These are phyloP conservation scores for Suillus luteus DNA, from an alignment of 768 basidiomycete genomes.

Conservation along the genomic window DNA sequence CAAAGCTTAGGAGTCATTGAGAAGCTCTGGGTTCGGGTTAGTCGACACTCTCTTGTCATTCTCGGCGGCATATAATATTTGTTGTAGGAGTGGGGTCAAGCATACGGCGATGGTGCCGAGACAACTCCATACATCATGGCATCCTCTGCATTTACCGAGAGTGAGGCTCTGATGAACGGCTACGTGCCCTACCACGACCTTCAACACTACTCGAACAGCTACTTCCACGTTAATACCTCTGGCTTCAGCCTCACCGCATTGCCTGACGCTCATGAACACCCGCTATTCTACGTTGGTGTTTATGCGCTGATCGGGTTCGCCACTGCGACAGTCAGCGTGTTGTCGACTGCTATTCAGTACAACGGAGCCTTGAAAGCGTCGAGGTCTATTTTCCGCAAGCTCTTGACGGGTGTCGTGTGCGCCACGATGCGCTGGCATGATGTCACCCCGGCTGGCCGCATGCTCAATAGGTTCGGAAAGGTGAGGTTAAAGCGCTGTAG, in stretches of 20 bases:
- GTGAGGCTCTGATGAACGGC: constrained; percentile 31
- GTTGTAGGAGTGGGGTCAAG: constrained; percentile 31
- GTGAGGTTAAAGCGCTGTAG: constrained; percentile 28
- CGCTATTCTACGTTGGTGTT: constrained; percentile 70
- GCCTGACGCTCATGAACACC: constrained; percentile 58
- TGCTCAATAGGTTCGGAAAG: constrained; percentile 85
- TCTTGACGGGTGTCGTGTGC: constrained; percentile 70
- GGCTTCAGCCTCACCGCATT: constrained; percentile 24
- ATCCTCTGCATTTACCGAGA: constrained; percentile 28
- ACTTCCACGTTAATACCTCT: constrained; percentile 19
- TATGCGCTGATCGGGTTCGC: constrained; percentile 63
- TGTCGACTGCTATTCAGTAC: constrained; percentile 55
- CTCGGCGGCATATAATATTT: constrained; percentile 4
- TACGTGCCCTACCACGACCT: constrained; percentile 23
- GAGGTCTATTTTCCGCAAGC: constrained; percentile 42
- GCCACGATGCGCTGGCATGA: constrained; percentile 88
- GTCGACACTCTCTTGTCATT: not conserved
- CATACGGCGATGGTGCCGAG: constrained; percentile 17
- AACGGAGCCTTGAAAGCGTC: constrained; percentile 48
- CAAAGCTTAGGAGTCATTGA: constrained; percentile 30
- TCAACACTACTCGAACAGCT: constrained; percentile 20
- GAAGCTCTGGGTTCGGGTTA: constrained; percentile 34
- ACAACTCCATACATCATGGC: constrained; percentile 19
- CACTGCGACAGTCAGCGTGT: constrained; percentile 48
- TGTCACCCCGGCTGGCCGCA: constrained; percentile 77